A percentile compares a stretch with the other conserved stretches of the same genome.
These are phyloP conservation scores for Lactarius sp. DNA, from an alignment of 768 basidiomycete species.

Conservation along the genomic window DNA sequence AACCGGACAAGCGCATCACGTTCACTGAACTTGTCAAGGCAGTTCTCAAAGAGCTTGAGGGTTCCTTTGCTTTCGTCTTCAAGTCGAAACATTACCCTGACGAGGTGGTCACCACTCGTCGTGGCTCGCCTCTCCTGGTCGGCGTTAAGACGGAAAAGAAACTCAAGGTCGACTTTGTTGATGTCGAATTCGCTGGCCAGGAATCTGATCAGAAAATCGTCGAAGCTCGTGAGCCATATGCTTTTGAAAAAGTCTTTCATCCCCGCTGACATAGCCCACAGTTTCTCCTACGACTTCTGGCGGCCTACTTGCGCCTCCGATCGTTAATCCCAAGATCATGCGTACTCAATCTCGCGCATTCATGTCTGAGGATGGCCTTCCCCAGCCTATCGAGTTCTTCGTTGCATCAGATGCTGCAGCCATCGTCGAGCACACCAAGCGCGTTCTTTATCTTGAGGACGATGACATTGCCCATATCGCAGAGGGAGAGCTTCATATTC, in stretches of 20 bases:
- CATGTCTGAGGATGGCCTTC: constrained; percentile 97
- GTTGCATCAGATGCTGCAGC: constrained; percentile 96
- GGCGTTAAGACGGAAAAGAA: constrained; percentile 99
- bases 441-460: constrained; percentile 97
- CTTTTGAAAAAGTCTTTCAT: neutral
- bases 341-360: constrained; percentile 96
- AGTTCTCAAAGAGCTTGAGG: constrained; percentile 95
- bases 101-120: constrained; percentile 91
- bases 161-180: constrained; percentile 99
- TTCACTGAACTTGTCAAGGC: constrained; percentile 94
- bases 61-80: constrained; percentile 99
- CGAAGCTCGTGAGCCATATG: constrained; percentile 39
- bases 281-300: constrained; percentile 45
- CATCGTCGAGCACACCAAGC: constrained; percentile 97
- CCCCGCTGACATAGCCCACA: constrained; percentile 34
- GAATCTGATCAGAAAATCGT: constrained; percentile 47
- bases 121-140: constrained; percentile 92
- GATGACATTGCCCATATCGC: constrained; percentile 98
- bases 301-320: constrained; percentile 63
- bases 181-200: constrained; percentile 88
- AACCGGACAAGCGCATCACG: constrained; percentile 74
- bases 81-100: constrained; percentile 95
- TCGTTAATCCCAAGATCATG: constrained; percentile 68
- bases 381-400: constrained; percentile 99
- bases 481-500: constrained; percentile 97